A percentile compares a stretch with the other conserved stretches of the same genome.
Evolutionary conservation across 805 yeast genomes (phyloP).

Genomic region (Torulaspora delbrueckii): DNA sequence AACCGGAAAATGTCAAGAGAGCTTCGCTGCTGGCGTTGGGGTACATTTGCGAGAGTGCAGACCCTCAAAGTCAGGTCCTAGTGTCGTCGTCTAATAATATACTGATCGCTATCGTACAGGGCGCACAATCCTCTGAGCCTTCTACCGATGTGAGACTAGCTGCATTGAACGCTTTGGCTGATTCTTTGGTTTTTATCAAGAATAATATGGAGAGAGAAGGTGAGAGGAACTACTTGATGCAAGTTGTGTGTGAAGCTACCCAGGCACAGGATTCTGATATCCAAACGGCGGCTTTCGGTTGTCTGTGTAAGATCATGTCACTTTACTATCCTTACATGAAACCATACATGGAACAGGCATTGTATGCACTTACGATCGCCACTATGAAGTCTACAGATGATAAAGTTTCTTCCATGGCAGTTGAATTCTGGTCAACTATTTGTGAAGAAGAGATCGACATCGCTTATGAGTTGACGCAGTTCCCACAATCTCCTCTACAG

Average conservation of each 20-base stretch:
- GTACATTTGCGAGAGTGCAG: slow-evolving; percentile 92
- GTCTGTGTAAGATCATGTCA: slow-evolving; percentile 86
- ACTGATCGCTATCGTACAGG: slow-evolving; percentile 92
- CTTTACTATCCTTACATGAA: slow-evolving; percentile 86
- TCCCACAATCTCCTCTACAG: slow-evolving; percentile 46
- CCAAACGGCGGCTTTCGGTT: slow-evolving; percentile 94
- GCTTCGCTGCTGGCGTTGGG: slow-evolving; percentile 88
- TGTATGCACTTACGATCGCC: slow-evolving; percentile 79
- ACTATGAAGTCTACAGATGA: slow-evolving; percentile 79
- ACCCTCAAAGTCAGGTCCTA: slow-evolving; percentile 66
- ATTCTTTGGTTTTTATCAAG: slow-evolving; percentile 84
- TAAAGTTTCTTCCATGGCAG: slow-evolving; percentile 94
- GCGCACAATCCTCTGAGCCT: slow-evolving; percentile 81
- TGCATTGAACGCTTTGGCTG: slow-evolving; percentile 86
- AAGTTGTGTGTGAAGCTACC: slow-evolving; percentile 98
- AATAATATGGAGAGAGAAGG: slow-evolving; percentile 87
- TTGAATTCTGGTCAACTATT: slow-evolving; percentile 99
- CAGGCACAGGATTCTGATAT: slow-evolving; percentile 76
- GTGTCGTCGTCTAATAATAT: slow-evolving; percentile 86
- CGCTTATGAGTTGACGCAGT: slow-evolving; percentile 60
- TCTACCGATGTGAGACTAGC: slow-evolving; percentile 73
- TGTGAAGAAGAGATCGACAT: slow-evolving; percentile 94
- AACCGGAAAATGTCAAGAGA: slow-evolving; percentile 74
- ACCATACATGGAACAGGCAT: slow-evolving; percentile 94
- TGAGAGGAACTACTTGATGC: slow-evolving; percentile 96